These are phyloP conservation scores for Trapa bicornis DNA, from an alignment of 345 rosid species.

Conservation along the genomic window DNA sequence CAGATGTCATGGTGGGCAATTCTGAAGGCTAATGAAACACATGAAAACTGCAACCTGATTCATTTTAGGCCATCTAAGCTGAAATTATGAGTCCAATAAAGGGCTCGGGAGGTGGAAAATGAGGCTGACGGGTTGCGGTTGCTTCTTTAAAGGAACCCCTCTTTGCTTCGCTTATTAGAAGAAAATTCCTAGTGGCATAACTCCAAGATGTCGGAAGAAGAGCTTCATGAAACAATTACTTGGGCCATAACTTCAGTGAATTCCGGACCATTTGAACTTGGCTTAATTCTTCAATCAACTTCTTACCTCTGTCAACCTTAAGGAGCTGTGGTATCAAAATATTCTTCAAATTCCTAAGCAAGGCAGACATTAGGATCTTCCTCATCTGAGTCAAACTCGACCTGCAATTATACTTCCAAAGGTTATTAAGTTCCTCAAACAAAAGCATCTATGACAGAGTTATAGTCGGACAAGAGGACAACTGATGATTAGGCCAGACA, in stretches of 20 bases:
- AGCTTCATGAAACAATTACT: background rate
- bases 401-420: slow-evolving; percentile 13
- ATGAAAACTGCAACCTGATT: no score
- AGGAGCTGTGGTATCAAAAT: background rate
- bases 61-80: no score
- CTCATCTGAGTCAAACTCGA: slow-evolving; percentile 37
- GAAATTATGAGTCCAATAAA: no score
- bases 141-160: background rate
- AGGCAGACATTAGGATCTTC: slow-evolving; percentile 33
- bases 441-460: background rate
- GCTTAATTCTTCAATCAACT: background rate
- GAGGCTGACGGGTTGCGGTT: background rate
- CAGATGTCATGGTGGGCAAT: no score
- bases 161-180: background rate
- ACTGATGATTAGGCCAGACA: background rate
- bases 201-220: background rate
- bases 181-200: background rate
- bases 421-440: background rate
- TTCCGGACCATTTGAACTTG: background rate
- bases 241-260: background rate
- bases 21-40: no score
- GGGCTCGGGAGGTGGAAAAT: no score
- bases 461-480: background rate
- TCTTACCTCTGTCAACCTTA: background rate
- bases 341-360: slow-evolving; percentile 3